Base-by-base conservation (phyloP, 2,329 filamentous ascomycete species). In the Fusarium sp. region DNA sequence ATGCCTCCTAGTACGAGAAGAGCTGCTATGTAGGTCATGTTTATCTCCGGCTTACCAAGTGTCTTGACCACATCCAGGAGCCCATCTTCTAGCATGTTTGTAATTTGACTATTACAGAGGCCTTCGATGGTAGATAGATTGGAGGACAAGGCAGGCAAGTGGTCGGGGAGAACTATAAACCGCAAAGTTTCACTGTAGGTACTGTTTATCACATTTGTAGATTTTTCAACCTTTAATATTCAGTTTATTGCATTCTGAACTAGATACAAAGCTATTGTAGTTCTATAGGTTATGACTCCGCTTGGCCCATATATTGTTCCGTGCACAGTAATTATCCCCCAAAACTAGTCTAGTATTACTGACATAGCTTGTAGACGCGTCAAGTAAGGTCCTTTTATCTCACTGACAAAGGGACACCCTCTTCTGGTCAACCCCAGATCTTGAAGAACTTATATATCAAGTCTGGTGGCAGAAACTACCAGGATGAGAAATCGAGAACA, bases 151-250 rank as follows among this genome's bases (percentile, higher is more conserved):
- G 58, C 43, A 23, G 8, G 13, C 21, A 8, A 15, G 21, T 21
- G 38, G 13, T 15, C 13, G 19, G 12, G 12, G 21, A 40, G 12
- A 23, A 43, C 21, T 42, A 10, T 16, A 5, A 18, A 16, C 4
- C 19, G 23, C 2, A 21, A 28, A 9, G 9, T 23, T 21, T 9
- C 21, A 15, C 43, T 28, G 3, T 9, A 4, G 18, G 23, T 13
- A 21, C 18, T 15, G 1, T 9, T 15, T 46, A 5, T 10, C 1
- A 19, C 5, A 2, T 9, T 11, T 8, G 8, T 18, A 5, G 18
- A n/a, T n/a, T n/a, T n/a, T n/a, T n/a, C n/a, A 25, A 9, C 1
- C 12, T 18, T 9, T 13, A 28, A 28, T 46, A 3, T 46, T 15
- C 21, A 28, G 11, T 28, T 19, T 6, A 13, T 46, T 21, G 21